phyloP scores from a whole-genome alignment of 2,329 filamentous ascomycete species.

The Chrysosporium queenslandicum region DNA sequence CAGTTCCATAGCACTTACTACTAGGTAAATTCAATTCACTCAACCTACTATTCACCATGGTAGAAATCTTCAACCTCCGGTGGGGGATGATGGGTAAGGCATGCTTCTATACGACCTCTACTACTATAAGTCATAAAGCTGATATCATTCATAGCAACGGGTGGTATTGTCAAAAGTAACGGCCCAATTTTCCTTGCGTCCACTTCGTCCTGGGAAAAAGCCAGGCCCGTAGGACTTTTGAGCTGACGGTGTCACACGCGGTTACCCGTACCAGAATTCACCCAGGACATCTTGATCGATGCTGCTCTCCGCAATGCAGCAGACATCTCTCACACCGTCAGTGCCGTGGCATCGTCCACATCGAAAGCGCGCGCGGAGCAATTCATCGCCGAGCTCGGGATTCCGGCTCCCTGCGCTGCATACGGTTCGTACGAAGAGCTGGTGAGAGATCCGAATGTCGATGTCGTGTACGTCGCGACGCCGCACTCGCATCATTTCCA shows the following conservation, averaged over 20 bases:
- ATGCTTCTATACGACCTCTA: too few species aligned
- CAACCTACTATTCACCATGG: conserved; percentile 19
- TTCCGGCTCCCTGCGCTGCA: conserved; percentile 56
- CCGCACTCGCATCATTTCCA: conserved; percentile 91
- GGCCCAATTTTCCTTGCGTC: conserved; percentile 1
- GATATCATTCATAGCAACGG: conserved; percentile 30
- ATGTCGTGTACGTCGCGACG: conserved; percentile 81
- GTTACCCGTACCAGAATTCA: conserved; percentile 46
- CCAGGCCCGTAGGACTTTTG: too few species aligned
- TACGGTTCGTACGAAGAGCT: conserved; percentile 78
- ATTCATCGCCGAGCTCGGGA: conserved; percentile 62
- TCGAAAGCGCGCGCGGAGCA: conserved; percentile 58
- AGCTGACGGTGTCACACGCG: too few species aligned
- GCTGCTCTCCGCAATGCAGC: conserved; percentile 57
- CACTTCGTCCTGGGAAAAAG: too few species aligned
- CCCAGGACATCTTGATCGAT: conserved; percentile 67
- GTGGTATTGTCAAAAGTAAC: conserved; percentile 35
- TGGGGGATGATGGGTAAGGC: conserved; percentile 39
- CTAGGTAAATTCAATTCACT: conserved; percentile 9
- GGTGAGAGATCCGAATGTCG: conserved; percentile 65
- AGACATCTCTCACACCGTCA: conserved; percentile 66
- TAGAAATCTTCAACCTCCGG: conserved; percentile 26
- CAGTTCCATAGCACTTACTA: not conserved
- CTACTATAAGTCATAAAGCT: too few species aligned
- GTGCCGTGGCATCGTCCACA: conserved; percentile 69